Conservation (phyloP, 148 eudicot species). For the Diospyros kaki region DNA sequence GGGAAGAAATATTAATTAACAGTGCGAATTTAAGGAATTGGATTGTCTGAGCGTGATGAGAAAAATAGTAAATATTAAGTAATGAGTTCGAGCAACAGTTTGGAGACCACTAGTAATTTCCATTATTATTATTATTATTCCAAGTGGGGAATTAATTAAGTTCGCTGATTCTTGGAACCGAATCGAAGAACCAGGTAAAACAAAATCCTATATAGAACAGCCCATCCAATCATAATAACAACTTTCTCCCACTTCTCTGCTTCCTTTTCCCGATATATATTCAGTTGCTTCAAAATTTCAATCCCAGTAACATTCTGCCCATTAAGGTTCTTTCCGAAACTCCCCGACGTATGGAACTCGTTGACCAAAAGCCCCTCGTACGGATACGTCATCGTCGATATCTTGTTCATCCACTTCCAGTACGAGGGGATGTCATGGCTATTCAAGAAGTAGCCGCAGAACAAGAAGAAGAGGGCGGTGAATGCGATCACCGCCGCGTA, state of each 20-base stretch:
- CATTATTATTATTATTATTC: too few relatives aligned
- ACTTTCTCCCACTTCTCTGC: constrained; percentile 34
- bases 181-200: constrained; percentile 45
- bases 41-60: too few relatives aligned
- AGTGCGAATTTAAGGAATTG: too few relatives aligned
- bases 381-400: constrained; percentile 46
- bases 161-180: constrained; percentile 45
- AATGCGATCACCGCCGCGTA: constrained; percentile 55
- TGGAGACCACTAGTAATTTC: too few relatives aligned
- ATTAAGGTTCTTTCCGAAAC: constrained; percentile 15
- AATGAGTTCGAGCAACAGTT: too few relatives aligned
- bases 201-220: constrained; percentile 39
- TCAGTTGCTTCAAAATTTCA: constrained; percentile 23
- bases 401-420: constrained; percentile 41
- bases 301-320: constrained; percentile 18
- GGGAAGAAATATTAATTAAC: too few relatives aligned
- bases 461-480: constrained; percentile 47
- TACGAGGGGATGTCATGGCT: constrained; percentile 34
- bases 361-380: constrained; percentile 45
- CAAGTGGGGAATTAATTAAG: background rate
- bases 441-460: constrained; percentile 43
- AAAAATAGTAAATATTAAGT: too few relatives aligned
- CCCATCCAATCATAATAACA: constrained; percentile 40
- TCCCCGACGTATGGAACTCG: constrained; percentile 20
- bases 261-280: constrained; percentile 15